Evolutionary conservation across 2,329 filamentous ascomycete species (phyloP), one percentile per base, ranked within the genome.

Genomic region (Penicillium occitanis): DNA sequence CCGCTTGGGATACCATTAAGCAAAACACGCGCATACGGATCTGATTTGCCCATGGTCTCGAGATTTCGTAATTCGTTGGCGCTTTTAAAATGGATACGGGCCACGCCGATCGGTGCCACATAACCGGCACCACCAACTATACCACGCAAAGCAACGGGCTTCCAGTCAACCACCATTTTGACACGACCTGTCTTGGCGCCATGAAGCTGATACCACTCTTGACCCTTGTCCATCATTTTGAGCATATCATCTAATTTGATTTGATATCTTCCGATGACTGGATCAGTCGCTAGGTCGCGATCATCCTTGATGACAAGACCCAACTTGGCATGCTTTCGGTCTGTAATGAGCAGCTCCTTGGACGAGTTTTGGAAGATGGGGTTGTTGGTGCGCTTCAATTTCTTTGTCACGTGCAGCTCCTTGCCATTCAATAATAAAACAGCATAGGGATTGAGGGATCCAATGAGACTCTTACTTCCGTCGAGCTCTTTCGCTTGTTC

Each of bases 401-500:
- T 96, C 80, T 93, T 92, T 63, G 93, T 96, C 65, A 88, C 85
- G 73, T 97, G 93, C 4, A 98, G 86, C 75, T 96, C 90, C 79
- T 95, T 96, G 69, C 92, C 91, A 73, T 99, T 99, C 71, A 99
- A 87, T 53, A 97, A 85, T 61, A 99, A 85, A 37, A 89, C 85
- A 10, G 92, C 93, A 71, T 98, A 99, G 1, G 95, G 95, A 78
- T 93, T 98, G 57, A 99, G 88, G 69, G 90, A 86, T 35, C 95
- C 95, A 67, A 98, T 89, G 74, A 99, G 81, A 79, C 93, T 97
- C 88, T 95, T 97, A 70, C 87, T 91, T 61, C 90, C 90, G 74
- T 99, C 95, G 37, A 99, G 86, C 72, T 98, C 94, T 83, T 99
- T 99, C 70, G 93, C 94, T 79, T 97, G 94, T 76, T 97, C 93